phyloP scores from a whole-genome alignment of 805 yeast species.

The Metahyphopichia silvanorum region DNA sequence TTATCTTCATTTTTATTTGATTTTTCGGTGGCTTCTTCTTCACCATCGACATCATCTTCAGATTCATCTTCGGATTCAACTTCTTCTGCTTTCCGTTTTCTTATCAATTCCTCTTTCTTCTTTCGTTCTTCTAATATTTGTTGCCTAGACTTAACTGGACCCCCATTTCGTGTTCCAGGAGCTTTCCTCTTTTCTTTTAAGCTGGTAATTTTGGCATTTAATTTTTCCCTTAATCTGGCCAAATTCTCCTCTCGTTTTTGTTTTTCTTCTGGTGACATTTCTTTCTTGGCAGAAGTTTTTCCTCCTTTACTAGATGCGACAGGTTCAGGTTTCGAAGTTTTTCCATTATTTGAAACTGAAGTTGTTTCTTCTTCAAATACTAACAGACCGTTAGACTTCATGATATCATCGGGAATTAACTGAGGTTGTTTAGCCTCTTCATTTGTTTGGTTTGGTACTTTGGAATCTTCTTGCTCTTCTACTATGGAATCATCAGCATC shows the following conservation, averaged over 20 bases:
- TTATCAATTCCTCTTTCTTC: conserved; percentile 42
- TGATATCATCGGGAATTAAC: conserved; percentile 8
- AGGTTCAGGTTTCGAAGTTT: conserved; percentile 5
- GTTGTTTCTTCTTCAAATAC: conserved; percentile 66
- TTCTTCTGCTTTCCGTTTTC: conserved; percentile 40
- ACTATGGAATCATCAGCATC: conserved; percentile 1
- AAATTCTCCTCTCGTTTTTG: conserved; percentile 51
- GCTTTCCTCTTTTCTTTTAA: conserved; percentile 85
- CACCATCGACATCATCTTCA: conserved; percentile 28
- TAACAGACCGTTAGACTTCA: conserved; percentile 22
- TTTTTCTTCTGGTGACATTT: conserved; percentile 46
- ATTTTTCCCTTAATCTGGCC: conserved; percentile 69
- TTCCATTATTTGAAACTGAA: conserved; percentile 11
- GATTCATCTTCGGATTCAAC: conserved; percentile 42
- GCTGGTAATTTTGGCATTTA: conserved; percentile 66
- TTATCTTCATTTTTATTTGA: conserved; percentile 28
- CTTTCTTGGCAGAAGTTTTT: conserved; percentile 17
- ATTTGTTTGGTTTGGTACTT: conserved; percentile 7
- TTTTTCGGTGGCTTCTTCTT: conserved; percentile 27
- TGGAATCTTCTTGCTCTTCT: conserved; percentile 4
- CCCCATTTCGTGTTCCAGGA: conserved; percentile 75
- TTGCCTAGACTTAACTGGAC: conserved; percentile 84
- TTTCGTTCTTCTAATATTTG: conserved; percentile 68
- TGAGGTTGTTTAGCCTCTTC: conserved; percentile 9
- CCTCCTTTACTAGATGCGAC: conserved; percentile 4